Base-by-base conservation (phyloP, 73 alveolate genomes). In the Paramecium sexaurelia region DNA sequence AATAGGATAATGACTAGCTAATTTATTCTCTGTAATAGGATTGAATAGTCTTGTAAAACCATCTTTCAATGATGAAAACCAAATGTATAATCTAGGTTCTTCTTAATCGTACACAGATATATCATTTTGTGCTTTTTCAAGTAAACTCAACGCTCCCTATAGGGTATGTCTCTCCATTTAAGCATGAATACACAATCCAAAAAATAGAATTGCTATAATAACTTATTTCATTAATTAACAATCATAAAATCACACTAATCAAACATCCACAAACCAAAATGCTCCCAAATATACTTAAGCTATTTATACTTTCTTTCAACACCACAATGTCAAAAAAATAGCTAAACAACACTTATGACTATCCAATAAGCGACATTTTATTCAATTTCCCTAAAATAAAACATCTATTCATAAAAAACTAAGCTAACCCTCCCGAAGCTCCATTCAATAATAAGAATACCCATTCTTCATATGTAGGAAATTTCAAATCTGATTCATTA, bases 71-170 rank as follows among this genome's bases (percentile, higher is more conserved):
- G 11, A 37, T 5, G 24, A 22, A 22, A 45, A 24, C 68, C 40
- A 78, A 37, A 17, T 45, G 6, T 36, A 22, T 78, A 37, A 19
- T 39, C 32, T 19, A 13, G 90, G 41, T 43, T 78, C 26, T 78
- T 78, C 2, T 35, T 37, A 29, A 29, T 32, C 36, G 11, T 29
- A 20, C 0, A 32, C 11, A 29, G 67, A 11, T 36, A 20, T 0
- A 32, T 73, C 29, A 32, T 11, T 13, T 73, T 73, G 4, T 19
- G 75, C 68, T 7, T 39, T 8, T 43, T 78, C 68, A 56, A 78
- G 27, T 43, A 78, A 78, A 29, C 17, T 78, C 55, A 78, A 78
- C 6, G 90, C 90, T 22, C 90, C 90, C 22, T 45, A 11, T 24
- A 78, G 24, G 1, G 90, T 78, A 24, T 61, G 83, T 24, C 29